Base-by-base conservation (phyloP, 306 rosid genomes). In the Trichosanthes truncata region DNA sequence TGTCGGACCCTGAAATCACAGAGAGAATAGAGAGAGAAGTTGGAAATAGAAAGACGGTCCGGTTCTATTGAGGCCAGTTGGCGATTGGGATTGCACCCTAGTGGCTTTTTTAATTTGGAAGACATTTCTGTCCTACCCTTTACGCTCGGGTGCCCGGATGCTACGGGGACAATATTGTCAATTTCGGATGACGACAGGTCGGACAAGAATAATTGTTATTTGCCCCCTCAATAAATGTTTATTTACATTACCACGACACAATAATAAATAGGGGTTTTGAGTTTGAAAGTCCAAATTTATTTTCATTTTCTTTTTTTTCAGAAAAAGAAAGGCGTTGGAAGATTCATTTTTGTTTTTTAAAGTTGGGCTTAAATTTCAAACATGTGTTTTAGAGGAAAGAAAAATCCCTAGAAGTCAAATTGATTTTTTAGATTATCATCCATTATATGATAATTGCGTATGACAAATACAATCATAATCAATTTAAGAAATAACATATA, bases 51-150 rank as follows among this genome's bases (percentile, higher is more conserved):
- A 74, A 51, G 29, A 29, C 61, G 78, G 61, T 74, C 78, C 61
- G 29, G 78, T 31, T 49, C 43, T 74, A 7, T 4, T 17, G 5
- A 49, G 77, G 78, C 78, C 78, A 74, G 78, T 74, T 74, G 78
- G 78, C 78, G 53, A 26, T 25, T 18, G 61, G 15, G 7, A 53
- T 49, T 31, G 43, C 61, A 18, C 78, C 78, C 78, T 31, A 52
- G 29, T 74, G 78, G 60, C 78, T 74, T 26, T 31, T 74, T 48
- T 74, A 45, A 74, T 17, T 18, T 31, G 18, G 14, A 74, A 33
- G 60, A 74, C 61, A 51, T 74, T 49, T 74, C 26, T 74, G 26
- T 31, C 60, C 78, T 49, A 0, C 15, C 43, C 38, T 49, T 21
- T 26, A 49, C 12, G 78, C 78, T 48, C 21, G 59, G 60, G 26